Base-by-base conservation (phyloP, 257 asterid species). In the Nemophila menziesii region DNA sequence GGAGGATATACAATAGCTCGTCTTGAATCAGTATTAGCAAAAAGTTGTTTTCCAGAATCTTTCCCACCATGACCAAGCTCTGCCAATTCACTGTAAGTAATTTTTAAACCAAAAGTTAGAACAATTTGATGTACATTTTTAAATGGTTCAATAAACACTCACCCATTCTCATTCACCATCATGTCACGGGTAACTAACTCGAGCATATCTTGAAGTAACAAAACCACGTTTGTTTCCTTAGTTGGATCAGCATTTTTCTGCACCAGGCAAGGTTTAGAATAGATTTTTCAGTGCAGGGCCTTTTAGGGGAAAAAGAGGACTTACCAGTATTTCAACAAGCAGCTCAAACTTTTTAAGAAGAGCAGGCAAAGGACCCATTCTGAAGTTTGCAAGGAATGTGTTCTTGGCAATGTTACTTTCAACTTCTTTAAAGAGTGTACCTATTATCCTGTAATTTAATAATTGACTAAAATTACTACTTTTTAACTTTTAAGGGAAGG, bases 151-250 rank as follows among this genome's bases (percentile, higher is more conserved):
- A 20, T 44, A 45, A 46, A 41, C 44, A 82, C 93, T 48, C 54
- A 90, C 98, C 92, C 80, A 55, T 56, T 79, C 70, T 90, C 96
- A 37, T 70, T 81, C 60, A 72, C 83, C 92, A 90, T 81, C 89
- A 90, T 90, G 64, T 90, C 98, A 23, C 86, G 86, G 55, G 92
- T 81, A 50, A 85, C 85, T 33, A 90, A 74, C 71, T 90, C 96
- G 55, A 85, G 48, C 87, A 90, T 84, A 71, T 90, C 98, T 66
- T 90, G 98, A 65, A 90, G 75, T 66, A 80, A 60, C 48, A 90
- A 58, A 59, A 90, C 98, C 65, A 85, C 93, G 26, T 58, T 62
- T 41, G 75, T 81, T 75, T 72, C 79, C 79, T 64, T 68, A 66
- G 93, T 60, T 45, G 87, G 84, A 48, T 90, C 78, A 21, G 70